Conservation (phyloP, 768 basidiomycete species). For the Boletus reticuloceps region DNA sequence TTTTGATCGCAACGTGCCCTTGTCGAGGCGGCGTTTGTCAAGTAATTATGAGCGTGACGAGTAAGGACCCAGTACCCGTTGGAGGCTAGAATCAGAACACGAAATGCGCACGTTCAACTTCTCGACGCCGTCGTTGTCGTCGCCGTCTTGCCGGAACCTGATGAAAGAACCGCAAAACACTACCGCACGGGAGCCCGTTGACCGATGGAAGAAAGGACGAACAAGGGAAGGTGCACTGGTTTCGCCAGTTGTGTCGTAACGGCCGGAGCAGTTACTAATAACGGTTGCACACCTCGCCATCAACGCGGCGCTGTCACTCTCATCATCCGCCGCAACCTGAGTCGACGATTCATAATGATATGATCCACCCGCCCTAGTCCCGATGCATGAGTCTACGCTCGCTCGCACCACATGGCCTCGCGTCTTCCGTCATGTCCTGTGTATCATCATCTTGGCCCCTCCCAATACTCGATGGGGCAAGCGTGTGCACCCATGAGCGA, state of each 20-base stretch:
- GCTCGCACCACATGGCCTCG: too few relatives aligned
- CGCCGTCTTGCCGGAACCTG: constrained; percentile 1
- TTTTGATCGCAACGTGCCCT: constrained; percentile 84
- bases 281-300: constrained; percentile 19
- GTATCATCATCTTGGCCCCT: too few relatives aligned
- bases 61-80: constrained; percentile 20
- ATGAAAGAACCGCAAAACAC: constrained; percentile 4
- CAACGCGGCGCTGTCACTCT: constrained; percentile 19
- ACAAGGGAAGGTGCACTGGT: constrained; percentile 28
- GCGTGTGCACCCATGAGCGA: constrained; percentile 2
- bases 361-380: background rate
- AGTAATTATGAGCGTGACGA: constrained; percentile 34
- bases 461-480: background rate
- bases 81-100: constrained; percentile 19
- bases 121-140: constrained; percentile 15
- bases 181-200: constrained; percentile 19
- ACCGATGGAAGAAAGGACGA: constrained; percentile 18
- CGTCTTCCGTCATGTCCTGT: background rate
- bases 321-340: constrained; percentile 2
- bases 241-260: constrained; percentile 34
- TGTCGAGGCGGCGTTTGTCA: constrained; percentile 51
- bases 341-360: constrained; percentile 1
- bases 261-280: constrained; percentile 26
- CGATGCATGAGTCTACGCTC: background rate
- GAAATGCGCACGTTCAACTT: constrained; percentile 19